Evolutionary conservation across 306 rosid genomes (phyloP), one percentile per base, ranked within the genome.

Genomic region (Senna tora): DNA sequence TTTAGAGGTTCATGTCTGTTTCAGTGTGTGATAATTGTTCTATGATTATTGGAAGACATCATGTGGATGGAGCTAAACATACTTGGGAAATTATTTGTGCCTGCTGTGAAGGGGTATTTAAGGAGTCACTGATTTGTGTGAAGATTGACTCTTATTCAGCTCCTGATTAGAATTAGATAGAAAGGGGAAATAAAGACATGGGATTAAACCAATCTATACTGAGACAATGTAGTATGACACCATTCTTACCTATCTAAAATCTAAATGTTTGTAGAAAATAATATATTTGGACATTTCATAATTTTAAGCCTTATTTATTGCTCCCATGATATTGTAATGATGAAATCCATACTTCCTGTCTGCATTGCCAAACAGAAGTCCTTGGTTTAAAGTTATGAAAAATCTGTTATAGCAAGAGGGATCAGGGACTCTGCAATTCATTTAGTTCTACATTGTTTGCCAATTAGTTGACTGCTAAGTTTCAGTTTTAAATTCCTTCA

Each of bases 401-500:
- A 65, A 46, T 33, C 39, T 73, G 25, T 21, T 1, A 32, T 67
- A 67, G 39, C 20, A 38, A 33, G 73, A 34, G 46, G 52, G 36
- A 49, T 64, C 52, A 21, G 53, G 71, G 38, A 1, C 20, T 22
- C 73, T 58, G 16, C 36, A 17, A 5, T 38, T 65, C 66, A 50
- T 67, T 52, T 45, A 63, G 22, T 39, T 45, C 46, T 45, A 12
- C 49, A 45, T 21, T 76, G 56, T 68, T 36, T 75, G 55, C 33
- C 38, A 28, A 22, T 39, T 15, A 52, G 64, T 41, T 49, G 58
- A 20, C 53, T 15, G 2, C 71, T 46, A 58, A 65, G 68, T 28
- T 36, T 33, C 66, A 58, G 71, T 53, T 80, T 36, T 61, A 55
- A 58, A 76, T 20, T 38, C 49, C 52, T 38, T 36, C 9, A 22